Conservation (phyloP, 2,329 filamentous ascomycete species). For the Fulvia fulva region DNA sequence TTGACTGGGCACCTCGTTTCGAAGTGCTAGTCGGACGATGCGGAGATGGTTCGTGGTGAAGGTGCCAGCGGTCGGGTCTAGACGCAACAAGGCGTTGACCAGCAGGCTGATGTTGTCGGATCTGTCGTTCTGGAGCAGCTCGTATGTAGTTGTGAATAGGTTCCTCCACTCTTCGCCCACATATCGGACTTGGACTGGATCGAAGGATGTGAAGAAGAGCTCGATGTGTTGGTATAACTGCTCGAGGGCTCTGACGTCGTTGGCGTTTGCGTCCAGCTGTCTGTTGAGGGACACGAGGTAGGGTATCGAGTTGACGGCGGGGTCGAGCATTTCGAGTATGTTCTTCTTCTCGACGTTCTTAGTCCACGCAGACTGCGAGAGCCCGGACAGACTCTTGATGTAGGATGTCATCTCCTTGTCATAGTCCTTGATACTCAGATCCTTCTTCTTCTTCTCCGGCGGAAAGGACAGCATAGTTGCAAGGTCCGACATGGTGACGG, state of each 20-base stretch:
- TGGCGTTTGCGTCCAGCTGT: conserved; percentile 18
- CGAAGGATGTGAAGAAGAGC: conserved; percentile 48
- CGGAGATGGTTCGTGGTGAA: conserved; percentile 62
- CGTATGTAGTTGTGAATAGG: conserved; percentile 39
- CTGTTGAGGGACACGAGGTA: conserved; percentile 55
- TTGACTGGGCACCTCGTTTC: conserved; percentile 50
- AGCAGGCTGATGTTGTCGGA: conserved; percentile 34
- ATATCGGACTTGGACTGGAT: conserved; percentile 54
- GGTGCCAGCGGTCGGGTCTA: conserved; percentile 64
- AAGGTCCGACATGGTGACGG: conserved; percentile 16
- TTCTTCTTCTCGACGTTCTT: conserved; percentile 40
- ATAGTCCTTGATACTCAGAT: conserved; percentile 37
- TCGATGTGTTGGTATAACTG: conserved; percentile 46
- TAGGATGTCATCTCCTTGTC: conserved; percentile 36
- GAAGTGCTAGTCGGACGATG: conserved; percentile 55
- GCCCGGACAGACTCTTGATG: conserved; percentile 33
- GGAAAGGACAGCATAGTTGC: conserved; percentile 33
- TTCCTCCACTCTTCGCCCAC: conserved; percentile 46
- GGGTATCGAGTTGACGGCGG: conserved; percentile 55
- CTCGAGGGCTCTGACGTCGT: conserved; percentile 33
- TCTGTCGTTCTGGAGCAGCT: conserved; percentile 8
- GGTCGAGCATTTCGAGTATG: conserved; percentile 49
- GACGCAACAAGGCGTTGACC: conserved; percentile 54
- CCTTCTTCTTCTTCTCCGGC: conserved; percentile 23
- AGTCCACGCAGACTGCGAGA: conserved; percentile 32